Evolutionary conservation across 176 grass and related monocot species (phyloP), one percentile per base, ranked within the genome.

Genomic region (Miscanthus lutarioriparius): DNA sequence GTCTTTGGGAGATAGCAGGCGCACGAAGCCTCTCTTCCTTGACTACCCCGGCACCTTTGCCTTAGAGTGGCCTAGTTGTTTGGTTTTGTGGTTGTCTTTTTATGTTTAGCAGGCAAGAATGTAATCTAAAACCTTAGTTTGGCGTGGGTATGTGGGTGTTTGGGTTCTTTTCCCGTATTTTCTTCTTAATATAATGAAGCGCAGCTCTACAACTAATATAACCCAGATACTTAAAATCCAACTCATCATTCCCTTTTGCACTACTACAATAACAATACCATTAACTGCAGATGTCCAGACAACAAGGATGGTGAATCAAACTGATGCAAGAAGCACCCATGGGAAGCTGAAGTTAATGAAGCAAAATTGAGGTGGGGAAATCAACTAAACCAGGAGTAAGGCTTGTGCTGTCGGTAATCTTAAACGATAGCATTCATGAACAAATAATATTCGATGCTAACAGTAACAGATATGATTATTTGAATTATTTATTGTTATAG

Each of bases 261-360:
- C 8, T 8, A 49, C 62, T 32, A 75, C 35, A 70, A 9, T 36
- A 33, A 23, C 48, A 61, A 5, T 9, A 70, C 8, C 7, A 39
- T 30, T 33, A 47, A 7, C 16, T 45, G 68, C n/a, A 35, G 2
- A 75, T 37, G 12, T 30, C 14, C 25, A 79, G 23, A 27, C 15
- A 58, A 6, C 36, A 80, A 32, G 36, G 20, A 47, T 58, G 14
- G 40, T 64, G 47, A 48, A 49, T 22, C 48, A 58, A 33, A 80
- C 38, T 28, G 32, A 77, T 36, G 75, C 4, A 65, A 58, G 12
- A 74, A 38, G 28, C 19, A 38, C 33, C 12, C 44, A 17, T 74
- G n/a, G 22, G 22, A 58, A 82, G 59, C 39, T 78, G 74, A 78
- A 82, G 17, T 77, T 65, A 38, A 70, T 41, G 33, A 70, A 63